A percentile compares a stretch with the other conserved stretches of the same genome.
phyloP scores from a whole-genome alignment of 805 yeast species.

The Suhomyces pyralidae region DNA sequence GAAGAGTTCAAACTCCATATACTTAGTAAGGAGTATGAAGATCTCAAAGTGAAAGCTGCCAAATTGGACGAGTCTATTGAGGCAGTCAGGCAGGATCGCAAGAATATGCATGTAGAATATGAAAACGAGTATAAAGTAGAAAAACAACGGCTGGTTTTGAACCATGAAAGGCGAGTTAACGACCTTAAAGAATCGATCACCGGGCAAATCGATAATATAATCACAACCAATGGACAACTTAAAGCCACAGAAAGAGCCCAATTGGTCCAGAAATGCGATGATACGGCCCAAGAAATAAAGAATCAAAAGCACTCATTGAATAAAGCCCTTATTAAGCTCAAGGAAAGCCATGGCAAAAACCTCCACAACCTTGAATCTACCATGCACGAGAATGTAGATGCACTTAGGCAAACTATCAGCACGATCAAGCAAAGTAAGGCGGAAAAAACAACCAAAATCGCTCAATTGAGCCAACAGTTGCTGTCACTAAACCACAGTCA shows the following conservation, averaged over 20 bases:
- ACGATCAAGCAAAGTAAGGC: conserved; percentile 5
- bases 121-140: conserved; percentile 7
- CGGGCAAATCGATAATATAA: conserved; percentile 36
- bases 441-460: conserved; percentile 5
- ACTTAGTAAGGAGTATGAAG: conserved; percentile 6
- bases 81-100: conserved; percentile 4
- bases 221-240: conserved; percentile 30
- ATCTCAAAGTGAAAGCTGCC: conserved; percentile 3
- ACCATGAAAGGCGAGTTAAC: conserved; percentile 22
- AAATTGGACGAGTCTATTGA: conserved; percentile 5
- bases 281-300: conserved; percentile 11
- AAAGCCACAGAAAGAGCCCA: conserved; percentile 24
- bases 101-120: conserved; percentile 1
- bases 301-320: conserved; percentile 15
- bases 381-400: conserved; percentile 15
- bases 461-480: conserved; percentile 7
- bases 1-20: conserved; percentile 14
- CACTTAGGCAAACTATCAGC: conserved; percentile 10
- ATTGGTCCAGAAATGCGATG: conserved; percentile 12
- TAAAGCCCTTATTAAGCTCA: conserved; percentile 20
- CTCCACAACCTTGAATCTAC: conserved; percentile 11
- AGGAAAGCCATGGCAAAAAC: conserved; percentile 23
- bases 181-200: conserved; percentile 28
- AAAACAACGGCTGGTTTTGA: conserved; percentile 15
- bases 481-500: background rate